A percentile compares a stretch with the other conserved stretches of the same genome.
Evolutionary conservation across 2,329 filamentous ascomycete genomes (phyloP).

Genomic region (Ambrosiella xylebori): DNA sequence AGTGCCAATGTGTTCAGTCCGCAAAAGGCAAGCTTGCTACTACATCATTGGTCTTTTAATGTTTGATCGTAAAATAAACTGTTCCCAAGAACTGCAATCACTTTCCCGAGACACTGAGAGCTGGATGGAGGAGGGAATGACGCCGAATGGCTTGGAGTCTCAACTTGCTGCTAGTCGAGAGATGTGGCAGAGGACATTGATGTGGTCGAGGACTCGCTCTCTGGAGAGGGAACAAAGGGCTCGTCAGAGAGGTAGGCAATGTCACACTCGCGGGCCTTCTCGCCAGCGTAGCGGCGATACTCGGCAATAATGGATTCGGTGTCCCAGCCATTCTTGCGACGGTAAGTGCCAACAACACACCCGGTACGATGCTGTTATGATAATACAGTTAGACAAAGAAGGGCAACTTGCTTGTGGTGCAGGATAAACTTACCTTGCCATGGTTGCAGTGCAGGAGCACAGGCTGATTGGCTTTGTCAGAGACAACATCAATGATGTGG

Average conservation of each 20-base stretch:
- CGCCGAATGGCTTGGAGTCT: too few relatives aligned
- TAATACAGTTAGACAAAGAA: background rate
- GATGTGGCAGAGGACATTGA: background rate
- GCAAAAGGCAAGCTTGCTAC: too few relatives aligned
- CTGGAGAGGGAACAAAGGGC: slow-evolving; percentile 19
- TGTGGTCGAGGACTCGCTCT: background rate
- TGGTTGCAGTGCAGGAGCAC: slow-evolving; percentile 86
- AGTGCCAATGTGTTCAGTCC: too few relatives aligned
- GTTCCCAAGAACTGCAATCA: too few relatives aligned
- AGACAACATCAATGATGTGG: slow-evolving; percentile 51
- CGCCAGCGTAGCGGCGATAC: slow-evolving; percentile 48
- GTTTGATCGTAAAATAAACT: too few relatives aligned
- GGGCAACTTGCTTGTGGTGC: background rate
- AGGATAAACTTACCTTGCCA: slow-evolving; percentile 41
- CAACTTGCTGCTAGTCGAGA: background rate
- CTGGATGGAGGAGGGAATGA: too few relatives aligned
- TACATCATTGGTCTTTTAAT: too few relatives aligned
- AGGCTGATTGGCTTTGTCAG: slow-evolving; percentile 59
- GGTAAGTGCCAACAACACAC: slow-evolving; percentile 66
- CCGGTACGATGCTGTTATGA: slow-evolving; percentile 59
- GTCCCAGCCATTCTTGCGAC: slow-evolving; percentile 55
- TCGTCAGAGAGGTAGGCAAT: slow-evolving; percentile 34
- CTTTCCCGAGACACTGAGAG: too few relatives aligned
- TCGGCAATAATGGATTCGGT: slow-evolving; percentile 48
- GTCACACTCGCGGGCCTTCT: slow-evolving; percentile 43